A percentile compares a stretch with the other conserved stretches of the same genome.
phyloP scores from a whole-genome alignment of 2,329 filamentous ascomycete species.

The Rhytidhysteron rufulum region DNA sequence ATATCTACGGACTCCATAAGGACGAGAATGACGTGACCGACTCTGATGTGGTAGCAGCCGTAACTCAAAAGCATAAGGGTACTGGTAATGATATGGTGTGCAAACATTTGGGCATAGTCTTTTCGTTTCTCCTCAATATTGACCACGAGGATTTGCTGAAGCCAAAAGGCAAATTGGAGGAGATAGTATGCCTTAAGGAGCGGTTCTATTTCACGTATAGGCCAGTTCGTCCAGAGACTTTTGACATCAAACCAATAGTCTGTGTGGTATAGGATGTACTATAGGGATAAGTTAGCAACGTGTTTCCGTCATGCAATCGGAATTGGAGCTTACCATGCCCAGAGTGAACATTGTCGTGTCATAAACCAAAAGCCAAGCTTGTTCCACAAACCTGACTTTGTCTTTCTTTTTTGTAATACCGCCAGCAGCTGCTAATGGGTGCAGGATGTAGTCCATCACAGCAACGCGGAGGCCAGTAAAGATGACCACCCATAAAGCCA shows the following conservation, averaged over 20 bases:
- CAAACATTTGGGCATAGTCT: slow-evolving; percentile 94
- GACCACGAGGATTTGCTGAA: slow-evolving; percentile 91
- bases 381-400: slow-evolving; percentile 82
- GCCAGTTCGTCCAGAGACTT: slow-evolving; percentile 83
- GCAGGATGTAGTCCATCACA: slow-evolving; percentile 81
- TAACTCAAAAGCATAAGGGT: slow-evolving; percentile 78
- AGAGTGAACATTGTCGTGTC: slow-evolving; percentile 76
- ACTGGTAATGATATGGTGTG: slow-evolving; percentile 88
- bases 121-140: slow-evolving; percentile 93
- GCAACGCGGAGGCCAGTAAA: slow-evolving; percentile 84
- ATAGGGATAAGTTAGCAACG: slow-evolving; percentile 15
- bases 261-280: slow-evolving; percentile 79
- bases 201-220: slow-evolving; percentile 68
- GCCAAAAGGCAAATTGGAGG: slow-evolving; percentile 85
- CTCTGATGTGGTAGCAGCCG: slow-evolving; percentile 78
- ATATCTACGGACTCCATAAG: slow-evolving; percentile 94
- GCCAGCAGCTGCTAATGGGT: slow-evolving; percentile 67
- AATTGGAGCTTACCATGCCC: slow-evolving; percentile 62
- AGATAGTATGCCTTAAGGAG: slow-evolving; percentile 87
- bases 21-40: slow-evolving; percentile 83
- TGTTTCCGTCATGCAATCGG: no score
- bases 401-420: slow-evolving; percentile 76
- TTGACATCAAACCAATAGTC: slow-evolving; percentile 73
- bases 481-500: slow-evolving; percentile 73
- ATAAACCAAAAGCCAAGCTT: slow-evolving; percentile 87